These are phyloP conservation scores for Taphrina flavorubra DNA, from an alignment of 1,139 yeast species.

Conservation along the genomic window DNA sequence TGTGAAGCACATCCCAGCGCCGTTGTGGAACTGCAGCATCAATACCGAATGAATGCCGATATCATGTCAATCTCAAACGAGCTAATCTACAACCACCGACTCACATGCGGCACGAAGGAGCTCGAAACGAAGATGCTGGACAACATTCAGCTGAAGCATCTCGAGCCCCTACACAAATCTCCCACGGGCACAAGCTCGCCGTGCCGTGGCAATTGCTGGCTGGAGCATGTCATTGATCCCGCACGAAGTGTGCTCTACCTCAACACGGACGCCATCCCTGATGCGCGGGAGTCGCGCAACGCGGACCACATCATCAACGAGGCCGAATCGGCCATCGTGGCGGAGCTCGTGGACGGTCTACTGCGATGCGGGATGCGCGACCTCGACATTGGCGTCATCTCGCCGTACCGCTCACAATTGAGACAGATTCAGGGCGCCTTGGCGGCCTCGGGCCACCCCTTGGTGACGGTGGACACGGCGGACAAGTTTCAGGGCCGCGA, in stretches of 20 bases:
- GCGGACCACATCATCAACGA: slow-evolving; percentile 76
- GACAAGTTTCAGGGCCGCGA: slow-evolving; percentile 97
- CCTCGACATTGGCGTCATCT: slow-evolving; percentile 77
- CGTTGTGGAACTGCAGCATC: slow-evolving; percentile 75
- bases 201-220: slow-evolving; percentile 53
- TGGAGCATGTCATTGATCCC: slow-evolving; percentile 57
- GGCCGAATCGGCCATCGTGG: slow-evolving; percentile 70
- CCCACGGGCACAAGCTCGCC: neutral
- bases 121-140: slow-evolving; percentile 37
- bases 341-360: slow-evolving; percentile 67
- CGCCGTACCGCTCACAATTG: slow-evolving; percentile 84
- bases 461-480: slow-evolving; percentile 83
- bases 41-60: slow-evolving; percentile 91
- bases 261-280: slow-evolving; percentile 71
- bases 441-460: slow-evolving; percentile 51
- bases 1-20: slow-evolving; percentile 74
- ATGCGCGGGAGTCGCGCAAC: slow-evolving; percentile 60
- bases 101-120: slow-evolving; percentile 67
- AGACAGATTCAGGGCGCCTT: slow-evolving; percentile 54
- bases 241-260: slow-evolving; percentile 70
- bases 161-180: neutral
- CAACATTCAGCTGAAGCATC: neutral
- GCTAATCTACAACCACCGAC: slow-evolving; percentile 73
- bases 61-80: slow-evolving; percentile 82
- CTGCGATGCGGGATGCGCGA: slow-evolving; percentile 65